Evolutionary conservation across 495 filamentous ascomycete genomes (phyloP).

Genomic region (Aspergillus coremiiformis): DNA sequence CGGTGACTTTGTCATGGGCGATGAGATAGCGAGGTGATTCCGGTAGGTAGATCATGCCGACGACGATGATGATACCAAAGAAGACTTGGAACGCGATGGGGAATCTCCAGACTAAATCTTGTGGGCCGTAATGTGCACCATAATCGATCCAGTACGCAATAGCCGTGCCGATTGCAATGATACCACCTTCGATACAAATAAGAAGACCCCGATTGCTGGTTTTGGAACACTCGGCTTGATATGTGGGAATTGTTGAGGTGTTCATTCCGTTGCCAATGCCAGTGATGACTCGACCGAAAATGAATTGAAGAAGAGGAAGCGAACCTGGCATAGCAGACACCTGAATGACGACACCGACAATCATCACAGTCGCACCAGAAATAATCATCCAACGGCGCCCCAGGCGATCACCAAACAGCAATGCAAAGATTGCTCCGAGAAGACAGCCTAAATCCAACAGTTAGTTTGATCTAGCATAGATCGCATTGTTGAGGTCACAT

Average conservation of each 20-base stretch:
- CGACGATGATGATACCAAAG: slow-evolving; percentile 53
- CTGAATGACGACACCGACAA: slow-evolving; percentile 65
- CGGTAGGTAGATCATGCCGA: slow-evolving; percentile 52
- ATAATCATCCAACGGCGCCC: slow-evolving; percentile 54
- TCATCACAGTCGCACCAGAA: slow-evolving; percentile 59
- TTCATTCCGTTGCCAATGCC: slow-evolving; percentile 68
- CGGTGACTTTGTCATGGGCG: slow-evolving; percentile 46
- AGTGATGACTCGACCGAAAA: slow-evolving; percentile 59
- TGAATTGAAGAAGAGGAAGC: slow-evolving; percentile 49
- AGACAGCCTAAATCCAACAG: slow-evolving; percentile 53
- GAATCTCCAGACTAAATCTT: slow-evolving; percentile 43
- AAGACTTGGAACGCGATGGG: slow-evolving; percentile 67
- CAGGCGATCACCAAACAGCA: slow-evolving; percentile 54
- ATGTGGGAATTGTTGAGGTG: slow-evolving; percentile 61
- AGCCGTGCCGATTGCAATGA: slow-evolving; percentile 60
- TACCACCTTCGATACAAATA: slow-evolving; percentile 67
- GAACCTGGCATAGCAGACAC: slow-evolving; percentile 37
- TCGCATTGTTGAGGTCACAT: not conserved
- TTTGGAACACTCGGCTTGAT: slow-evolving; percentile 60
- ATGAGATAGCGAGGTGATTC: slow-evolving; percentile 67
- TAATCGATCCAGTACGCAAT: slow-evolving; percentile 77
- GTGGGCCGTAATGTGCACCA: slow-evolving; percentile 47
- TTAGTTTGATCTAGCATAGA: not conserved
- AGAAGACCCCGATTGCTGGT: slow-evolving; percentile 62
- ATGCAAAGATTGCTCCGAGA: slow-evolving; percentile 57